These are phyloP conservation scores for Fusarium sp. DNA, from an alignment of 2,329 filamentous ascomycete genomes.

Conservation along the genomic window DNA sequence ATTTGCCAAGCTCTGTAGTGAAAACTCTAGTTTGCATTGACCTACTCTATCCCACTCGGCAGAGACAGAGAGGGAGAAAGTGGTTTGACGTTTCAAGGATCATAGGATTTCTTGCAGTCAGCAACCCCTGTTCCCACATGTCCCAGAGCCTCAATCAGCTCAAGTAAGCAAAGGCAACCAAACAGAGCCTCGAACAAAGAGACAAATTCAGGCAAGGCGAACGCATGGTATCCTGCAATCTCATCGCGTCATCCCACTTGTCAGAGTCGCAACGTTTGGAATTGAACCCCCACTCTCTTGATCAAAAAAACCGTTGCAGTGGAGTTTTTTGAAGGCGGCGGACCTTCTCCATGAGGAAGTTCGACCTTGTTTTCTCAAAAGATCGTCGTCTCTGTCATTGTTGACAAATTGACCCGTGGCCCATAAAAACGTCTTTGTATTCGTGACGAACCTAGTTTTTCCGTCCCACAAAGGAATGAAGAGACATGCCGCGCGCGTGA, in stretches of 20 bases:
- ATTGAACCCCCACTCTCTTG: neutral
- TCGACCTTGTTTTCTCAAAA: neutral
- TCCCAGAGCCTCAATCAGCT: neutral
- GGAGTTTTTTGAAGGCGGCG: neutral
- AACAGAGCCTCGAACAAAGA: neutral
- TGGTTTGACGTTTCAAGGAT: conserved; percentile 8
- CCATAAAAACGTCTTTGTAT: neutral
- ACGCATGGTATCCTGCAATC: neutral
- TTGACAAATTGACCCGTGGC: conserved; percentile 5
- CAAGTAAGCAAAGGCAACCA: neutral
- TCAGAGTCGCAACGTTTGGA: neutral
- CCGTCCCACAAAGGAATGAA: conserved; percentile 11
- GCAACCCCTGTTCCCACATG: conserved; percentile 2
- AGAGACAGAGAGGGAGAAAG: neutral
- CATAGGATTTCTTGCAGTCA: neutral
- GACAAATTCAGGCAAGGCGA: neutral
- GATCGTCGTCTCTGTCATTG: conserved; percentile 5
- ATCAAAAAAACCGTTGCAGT: neutral
- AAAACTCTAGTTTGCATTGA: conserved; percentile 8
- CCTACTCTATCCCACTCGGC: neutral
- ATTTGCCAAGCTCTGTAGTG: neutral
- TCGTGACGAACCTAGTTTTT: conserved; percentile 14
- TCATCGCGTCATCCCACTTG: conserved; percentile 7
- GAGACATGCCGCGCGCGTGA: neutral
- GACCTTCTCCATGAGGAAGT: conserved; percentile 1